Evolutionary conservation across 441 rosid species (phyloP).

Genomic region (Pelargonium australe): DNA sequence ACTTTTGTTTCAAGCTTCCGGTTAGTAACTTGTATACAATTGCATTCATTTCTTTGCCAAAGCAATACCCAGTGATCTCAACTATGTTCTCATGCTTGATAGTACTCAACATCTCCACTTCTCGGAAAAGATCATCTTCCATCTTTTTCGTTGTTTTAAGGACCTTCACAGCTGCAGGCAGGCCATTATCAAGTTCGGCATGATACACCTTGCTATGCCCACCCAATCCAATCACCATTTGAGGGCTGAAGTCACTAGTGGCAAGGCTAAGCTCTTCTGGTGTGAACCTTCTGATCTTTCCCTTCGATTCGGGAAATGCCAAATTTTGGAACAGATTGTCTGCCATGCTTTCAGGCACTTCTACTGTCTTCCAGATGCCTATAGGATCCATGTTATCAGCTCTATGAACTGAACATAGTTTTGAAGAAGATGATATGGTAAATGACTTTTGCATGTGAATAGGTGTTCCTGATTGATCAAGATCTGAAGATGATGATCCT

Average conservation of each 20-base stretch:
- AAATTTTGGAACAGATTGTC: slow-evolving; percentile 17
- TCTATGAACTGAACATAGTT: slow-evolving; percentile 12
- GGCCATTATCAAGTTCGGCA: slow-evolving; percentile 22
- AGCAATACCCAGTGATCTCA: slow-evolving; percentile 29
- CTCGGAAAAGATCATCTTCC: slow-evolving; percentile 30
- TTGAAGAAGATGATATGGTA: slow-evolving; percentile 18
- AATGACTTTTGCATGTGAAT: slow-evolving; percentile 21
- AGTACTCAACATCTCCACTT: slow-evolving; percentile 28
- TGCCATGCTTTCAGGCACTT: slow-evolving; percentile 14
- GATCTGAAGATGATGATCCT: slow-evolving; percentile 2
- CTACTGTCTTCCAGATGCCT: slow-evolving; percentile 9
- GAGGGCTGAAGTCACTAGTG: slow-evolving; percentile 27
- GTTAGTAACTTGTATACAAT: slow-evolving; percentile 27
- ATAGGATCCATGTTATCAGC: background rate
- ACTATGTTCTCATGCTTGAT: slow-evolving; percentile 28
- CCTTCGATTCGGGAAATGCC: slow-evolving; percentile 8
- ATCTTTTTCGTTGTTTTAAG: slow-evolving; percentile 20
- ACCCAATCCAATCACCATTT: slow-evolving; percentile 32
- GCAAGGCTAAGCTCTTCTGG: slow-evolving; percentile 23
- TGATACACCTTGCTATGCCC: slow-evolving; percentile 29
- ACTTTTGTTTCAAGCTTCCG: slow-evolving; percentile 30
- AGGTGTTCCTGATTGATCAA: slow-evolving; percentile 10
- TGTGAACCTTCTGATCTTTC: slow-evolving; percentile 21
- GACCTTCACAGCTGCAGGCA: slow-evolving; percentile 35
- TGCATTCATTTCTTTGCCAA: slow-evolving; percentile 25